phyloP scores from a whole-genome alignment of 148 eudicot genomes.

The Heliamphora exappendiculata region DNA sequence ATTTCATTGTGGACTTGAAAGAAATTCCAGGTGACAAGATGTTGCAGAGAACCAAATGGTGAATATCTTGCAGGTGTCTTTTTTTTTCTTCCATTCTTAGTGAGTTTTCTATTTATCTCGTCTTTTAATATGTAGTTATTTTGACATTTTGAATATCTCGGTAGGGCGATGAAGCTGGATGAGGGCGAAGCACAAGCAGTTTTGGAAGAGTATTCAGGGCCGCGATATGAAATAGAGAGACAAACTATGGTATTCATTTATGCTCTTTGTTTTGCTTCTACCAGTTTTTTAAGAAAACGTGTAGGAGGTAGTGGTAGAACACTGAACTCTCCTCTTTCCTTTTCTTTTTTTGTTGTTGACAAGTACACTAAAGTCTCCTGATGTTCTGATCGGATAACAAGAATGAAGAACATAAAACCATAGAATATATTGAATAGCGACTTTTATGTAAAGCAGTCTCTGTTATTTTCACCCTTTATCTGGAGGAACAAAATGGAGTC shows the following conservation, averaged over 20 bases:
- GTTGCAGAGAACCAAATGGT: conserved; percentile 77
- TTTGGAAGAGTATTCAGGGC: conserved; percentile 53
- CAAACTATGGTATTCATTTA: conserved; percentile 42
- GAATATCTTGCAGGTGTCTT: conserved; percentile 7
- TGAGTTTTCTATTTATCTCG: too few relatives aligned
- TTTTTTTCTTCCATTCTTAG: background rate
- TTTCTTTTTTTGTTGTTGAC: too few relatives aligned
- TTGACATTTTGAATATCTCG: conserved; percentile 21
- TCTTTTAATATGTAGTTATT: conserved; percentile 4
- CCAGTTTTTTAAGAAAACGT: background rate
- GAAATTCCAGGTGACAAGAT: conserved; percentile 67
- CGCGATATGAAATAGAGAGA: conserved; percentile 61
- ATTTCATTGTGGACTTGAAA: conserved; percentile 74
- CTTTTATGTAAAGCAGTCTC: background rate
- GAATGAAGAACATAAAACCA: background rate
- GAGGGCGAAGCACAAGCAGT: conserved; percentile 40
- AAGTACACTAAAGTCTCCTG: too few relatives aligned
- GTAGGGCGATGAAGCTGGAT: conserved; percentile 73
- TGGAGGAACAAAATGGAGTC: background rate
- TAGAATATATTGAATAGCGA: background rate
- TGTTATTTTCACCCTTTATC: background rate
- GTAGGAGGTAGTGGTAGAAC: background rate
- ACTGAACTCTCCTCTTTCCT: too few relatives aligned
- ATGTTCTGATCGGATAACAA: background rate
- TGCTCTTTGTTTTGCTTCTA: background rate